Evolutionary conservation across 1,284 basidiomycete species (phyloP).

Genomic region (Cryptococcus sp.): DNA sequence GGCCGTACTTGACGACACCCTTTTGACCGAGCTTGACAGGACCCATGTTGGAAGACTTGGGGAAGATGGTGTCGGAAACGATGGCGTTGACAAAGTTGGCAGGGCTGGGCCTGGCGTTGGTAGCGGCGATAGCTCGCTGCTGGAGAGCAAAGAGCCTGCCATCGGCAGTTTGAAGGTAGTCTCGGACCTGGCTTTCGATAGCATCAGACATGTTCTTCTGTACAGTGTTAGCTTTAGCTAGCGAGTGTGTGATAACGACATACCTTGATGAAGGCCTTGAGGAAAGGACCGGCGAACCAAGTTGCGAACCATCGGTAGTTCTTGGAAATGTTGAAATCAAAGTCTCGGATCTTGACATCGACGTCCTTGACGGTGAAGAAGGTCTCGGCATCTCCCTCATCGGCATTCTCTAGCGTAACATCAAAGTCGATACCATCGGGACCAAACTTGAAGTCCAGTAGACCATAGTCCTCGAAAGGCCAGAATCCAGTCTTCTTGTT

Average conservation of each 20-base stretch:
- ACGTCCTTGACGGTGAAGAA: conserved; percentile 53
- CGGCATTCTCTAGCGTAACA: conserved; percentile 50
- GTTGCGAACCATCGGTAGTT: conserved; percentile 40
- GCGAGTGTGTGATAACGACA: conserved; percentile 4
- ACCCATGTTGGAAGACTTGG: conserved; percentile 19
- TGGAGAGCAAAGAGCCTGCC: conserved; percentile 46
- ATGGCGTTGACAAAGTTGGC: conserved; percentile 50
- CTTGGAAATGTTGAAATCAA: conserved; percentile 43
- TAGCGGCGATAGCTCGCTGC: conserved; percentile 49
- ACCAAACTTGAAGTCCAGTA: conserved; percentile 50
- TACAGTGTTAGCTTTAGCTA: not conserved
- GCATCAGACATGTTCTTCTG: conserved; percentile 38
- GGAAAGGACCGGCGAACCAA: conserved; percentile 41
- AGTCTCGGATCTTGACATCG: conserved; percentile 46
- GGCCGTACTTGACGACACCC: conserved; percentile 50
- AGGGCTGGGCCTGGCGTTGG: conserved; percentile 46
- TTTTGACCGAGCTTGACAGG: conserved; percentile 35
- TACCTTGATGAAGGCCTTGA: conserved; percentile 41
- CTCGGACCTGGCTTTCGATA: conserved; percentile 45
- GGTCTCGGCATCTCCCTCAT: conserved; percentile 49
- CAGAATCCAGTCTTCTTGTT: conserved; percentile 45
- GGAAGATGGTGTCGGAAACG: conserved; percentile 45
- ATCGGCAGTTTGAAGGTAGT: conserved; percentile 35
- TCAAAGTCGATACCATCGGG: conserved; percentile 49
- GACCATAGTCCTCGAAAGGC: conserved; percentile 49